Evolutionary conservation across 1,139 yeast genomes (phyloP).

Genomic region (Nakaseomyces delphensis): DNA sequence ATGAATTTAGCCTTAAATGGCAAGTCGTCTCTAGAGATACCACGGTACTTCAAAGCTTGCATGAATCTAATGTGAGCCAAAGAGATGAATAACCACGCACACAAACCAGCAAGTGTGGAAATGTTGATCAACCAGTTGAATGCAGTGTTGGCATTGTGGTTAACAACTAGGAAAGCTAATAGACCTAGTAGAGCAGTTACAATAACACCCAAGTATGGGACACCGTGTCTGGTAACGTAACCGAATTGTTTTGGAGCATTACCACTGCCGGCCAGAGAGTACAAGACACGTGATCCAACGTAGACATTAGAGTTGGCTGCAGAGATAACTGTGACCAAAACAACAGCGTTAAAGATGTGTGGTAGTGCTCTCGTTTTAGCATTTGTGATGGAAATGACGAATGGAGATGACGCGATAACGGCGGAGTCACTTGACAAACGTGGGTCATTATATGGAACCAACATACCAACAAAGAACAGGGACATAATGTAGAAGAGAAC

Average conservation of each 20-base stretch:
- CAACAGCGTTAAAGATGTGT: conserved; percentile 68
- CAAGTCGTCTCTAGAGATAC: conserved; percentile 53
- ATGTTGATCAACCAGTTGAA: conserved; percentile 80
- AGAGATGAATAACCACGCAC: conserved; percentile 64
- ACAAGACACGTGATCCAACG: conserved; percentile 67
- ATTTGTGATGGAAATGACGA: conserved; percentile 54
- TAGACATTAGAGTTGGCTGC: conserved; percentile 78
- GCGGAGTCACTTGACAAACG: conserved; percentile 25
- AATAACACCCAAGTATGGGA: conserved; percentile 53
- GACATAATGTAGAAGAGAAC: conserved; percentile 60
- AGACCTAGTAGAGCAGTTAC: conserved; percentile 54
- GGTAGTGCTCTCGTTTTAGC: conserved; percentile 66
- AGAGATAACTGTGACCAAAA: conserved; percentile 57
- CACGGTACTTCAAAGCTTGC: conserved; percentile 47
- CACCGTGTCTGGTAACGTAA: conserved; percentile 52
- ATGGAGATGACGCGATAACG: conserved; percentile 67
- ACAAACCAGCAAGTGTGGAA: conserved; percentile 66
- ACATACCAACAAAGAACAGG: conserved; percentile 60
- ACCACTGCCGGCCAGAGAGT: conserved; percentile 57
- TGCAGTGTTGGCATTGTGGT: conserved; percentile 55
- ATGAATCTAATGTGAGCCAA: conserved; percentile 59
- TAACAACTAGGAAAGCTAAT: conserved; percentile 59
- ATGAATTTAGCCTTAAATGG: conserved; percentile 59
- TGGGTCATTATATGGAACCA: conserved; percentile 62
- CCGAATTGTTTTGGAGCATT: conserved; percentile 56